These are phyloP conservation scores for Backusella luteola DNA, from an alignment of 192 early-diverging fungal genomes.

Conservation along the genomic window DNA sequence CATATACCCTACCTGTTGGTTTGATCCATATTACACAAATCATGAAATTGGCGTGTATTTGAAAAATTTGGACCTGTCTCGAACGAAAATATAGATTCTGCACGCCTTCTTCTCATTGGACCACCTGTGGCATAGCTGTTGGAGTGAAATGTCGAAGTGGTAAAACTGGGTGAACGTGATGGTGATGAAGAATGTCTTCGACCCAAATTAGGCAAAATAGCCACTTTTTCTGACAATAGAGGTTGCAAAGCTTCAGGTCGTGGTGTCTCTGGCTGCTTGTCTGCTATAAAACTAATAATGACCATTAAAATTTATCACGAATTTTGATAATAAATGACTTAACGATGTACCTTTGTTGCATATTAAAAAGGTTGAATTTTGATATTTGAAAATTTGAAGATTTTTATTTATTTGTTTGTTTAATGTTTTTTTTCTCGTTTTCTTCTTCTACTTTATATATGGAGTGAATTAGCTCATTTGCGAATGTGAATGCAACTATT, in stretches of 20 bases:
- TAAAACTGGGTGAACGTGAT: slow-evolving; percentile 17
- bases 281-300: slow-evolving; percentile 13
- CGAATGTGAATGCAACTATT: neutral
- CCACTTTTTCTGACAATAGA: slow-evolving; percentile 2
- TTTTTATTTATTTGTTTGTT: neutral
- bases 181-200: slow-evolving; percentile 13
- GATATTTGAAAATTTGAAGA: neutral
- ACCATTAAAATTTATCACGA: neutral
- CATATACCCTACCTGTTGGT: slow-evolving; percentile 40
- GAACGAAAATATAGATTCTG: slow-evolving; percentile 42
- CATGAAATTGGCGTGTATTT: slow-evolving; percentile 59
- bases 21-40: slow-evolving; percentile 65
- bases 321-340: neutral
- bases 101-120: slow-evolving; percentile 36
- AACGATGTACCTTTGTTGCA: neutral
- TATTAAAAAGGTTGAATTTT: neutral
- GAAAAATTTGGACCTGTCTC: slow-evolving; percentile 72
- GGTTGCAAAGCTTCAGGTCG: slow-evolving; percentile 17
- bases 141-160: slow-evolving; percentile 23
- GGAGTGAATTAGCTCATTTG: neutral
- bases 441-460: neutral
- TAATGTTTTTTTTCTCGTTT: neutral
- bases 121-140: slow-evolving; percentile 19
- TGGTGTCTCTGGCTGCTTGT: slow-evolving; percentile 30
- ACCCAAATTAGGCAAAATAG: slow-evolving; percentile 10